phyloP scores from a whole-genome alignment of 176 grass and related monocot genomes.

The Eremochloa ophiuroides region DNA sequence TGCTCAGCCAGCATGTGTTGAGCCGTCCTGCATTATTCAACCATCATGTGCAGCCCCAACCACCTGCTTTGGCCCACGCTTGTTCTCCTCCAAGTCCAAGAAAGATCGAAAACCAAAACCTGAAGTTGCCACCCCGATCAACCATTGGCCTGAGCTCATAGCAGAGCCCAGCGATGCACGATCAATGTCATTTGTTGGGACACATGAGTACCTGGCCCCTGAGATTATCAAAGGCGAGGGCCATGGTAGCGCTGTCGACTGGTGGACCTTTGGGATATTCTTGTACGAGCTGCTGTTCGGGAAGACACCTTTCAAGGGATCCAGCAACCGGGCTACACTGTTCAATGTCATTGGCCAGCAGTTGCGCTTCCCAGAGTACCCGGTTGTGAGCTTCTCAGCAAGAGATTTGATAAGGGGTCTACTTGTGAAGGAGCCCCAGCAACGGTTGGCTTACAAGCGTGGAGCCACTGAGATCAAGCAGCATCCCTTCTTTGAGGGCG shows the following conservation, averaged over 20 bases:
- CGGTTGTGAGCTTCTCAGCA: constrained; percentile 45
- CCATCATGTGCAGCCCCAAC: constrained; percentile 48
- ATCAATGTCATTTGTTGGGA: constrained; percentile 57
- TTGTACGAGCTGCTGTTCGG: constrained; percentile 58
- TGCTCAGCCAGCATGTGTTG: constrained; percentile 40
- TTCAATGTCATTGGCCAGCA: constrained; percentile 66
- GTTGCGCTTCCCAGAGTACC: constrained; percentile 52
- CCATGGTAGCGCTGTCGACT: constrained; percentile 59
- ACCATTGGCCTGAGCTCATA: constrained; percentile 51
- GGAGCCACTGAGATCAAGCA: constrained; percentile 62
- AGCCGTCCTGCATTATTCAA: constrained; percentile 43
- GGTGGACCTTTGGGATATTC: constrained; percentile 68
- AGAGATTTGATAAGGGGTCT: constrained; percentile 53
- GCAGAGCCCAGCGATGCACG: constrained; percentile 54
- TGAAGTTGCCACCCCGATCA: constrained; percentile 48
- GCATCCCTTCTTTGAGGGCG: constrained; percentile 57
- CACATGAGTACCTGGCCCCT: constrained; percentile 58
- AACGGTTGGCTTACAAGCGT: constrained; percentile 50
- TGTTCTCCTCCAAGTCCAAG: constrained; percentile 60
- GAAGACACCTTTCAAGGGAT: constrained; percentile 63
- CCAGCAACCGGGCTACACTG: constrained; percentile 51
- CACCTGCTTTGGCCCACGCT: constrained; percentile 53
- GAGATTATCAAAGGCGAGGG: constrained; percentile 72
- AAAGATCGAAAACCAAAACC: constrained; percentile 43
- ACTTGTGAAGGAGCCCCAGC: constrained; percentile 60